Evolutionary conservation across 306 rosid species (phyloP).

Genomic region (Castanospermum australe): DNA sequence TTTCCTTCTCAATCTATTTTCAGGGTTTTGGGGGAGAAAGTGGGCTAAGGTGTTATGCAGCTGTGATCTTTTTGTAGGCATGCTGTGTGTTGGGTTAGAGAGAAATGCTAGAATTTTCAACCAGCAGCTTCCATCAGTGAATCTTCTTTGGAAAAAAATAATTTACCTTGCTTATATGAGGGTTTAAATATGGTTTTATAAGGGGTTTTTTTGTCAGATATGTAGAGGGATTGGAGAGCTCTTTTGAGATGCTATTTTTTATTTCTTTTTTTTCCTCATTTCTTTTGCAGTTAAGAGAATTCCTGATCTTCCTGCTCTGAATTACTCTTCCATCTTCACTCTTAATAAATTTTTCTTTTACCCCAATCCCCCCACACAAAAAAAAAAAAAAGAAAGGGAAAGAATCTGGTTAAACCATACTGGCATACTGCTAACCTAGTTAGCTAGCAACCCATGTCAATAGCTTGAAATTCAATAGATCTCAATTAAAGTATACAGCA

Average conservation of each 20-base stretch:
- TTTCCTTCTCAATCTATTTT: background rate
- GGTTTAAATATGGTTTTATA: background rate
- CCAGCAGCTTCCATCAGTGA: background rate
- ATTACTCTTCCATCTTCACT: background rate
- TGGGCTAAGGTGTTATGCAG: too few relatives aligned
- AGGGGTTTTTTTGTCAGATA: background rate
- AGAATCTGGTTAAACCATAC: too few relatives aligned
- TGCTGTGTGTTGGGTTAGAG: background rate
- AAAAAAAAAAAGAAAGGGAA: too few relatives aligned
- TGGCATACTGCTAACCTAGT: background rate
- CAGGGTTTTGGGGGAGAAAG: background rate
- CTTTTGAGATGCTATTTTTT: background rate
- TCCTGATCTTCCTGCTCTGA: background rate
- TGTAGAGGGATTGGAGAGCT: background rate
- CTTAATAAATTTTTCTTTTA: too few relatives aligned
- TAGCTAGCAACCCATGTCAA: constrained; percentile 6
- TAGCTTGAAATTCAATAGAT: constrained; percentile 21
- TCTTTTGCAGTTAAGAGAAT: background rate
- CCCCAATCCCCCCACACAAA: too few relatives aligned
- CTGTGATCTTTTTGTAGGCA: too few relatives aligned
- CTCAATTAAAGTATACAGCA: constrained; percentile 19
- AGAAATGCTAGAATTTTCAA: background rate
- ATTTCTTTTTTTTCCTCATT: background rate
- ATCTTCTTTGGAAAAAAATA: background rate
- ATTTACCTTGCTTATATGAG: background rate